Percentiles rank a stretch among this genome's conserved stretches.
Evolutionary conservation across 108 stramenopile genomes (phyloP).

Genomic region (Conticribra weissflogii): DNA sequence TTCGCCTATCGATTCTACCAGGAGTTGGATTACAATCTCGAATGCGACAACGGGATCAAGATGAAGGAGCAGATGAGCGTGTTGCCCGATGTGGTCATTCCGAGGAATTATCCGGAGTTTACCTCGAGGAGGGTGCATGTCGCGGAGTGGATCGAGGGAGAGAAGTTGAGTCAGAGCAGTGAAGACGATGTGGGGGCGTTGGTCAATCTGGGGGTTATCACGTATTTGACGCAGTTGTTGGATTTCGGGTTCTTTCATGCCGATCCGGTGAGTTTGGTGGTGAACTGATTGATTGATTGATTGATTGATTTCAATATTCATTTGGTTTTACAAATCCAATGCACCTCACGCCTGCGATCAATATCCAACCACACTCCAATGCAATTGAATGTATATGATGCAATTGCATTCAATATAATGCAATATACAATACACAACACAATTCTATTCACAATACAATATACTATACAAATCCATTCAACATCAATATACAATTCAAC

Average conservation of each 20-base stretch:
- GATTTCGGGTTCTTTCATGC: conserved; percentile 93
- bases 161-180: conserved; percentile 88
- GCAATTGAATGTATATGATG: no score
- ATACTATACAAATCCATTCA: conserved; percentile 3
- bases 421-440: no score
- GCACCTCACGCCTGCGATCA: no score
- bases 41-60: conserved; percentile 86
- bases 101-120: conserved; percentile 86
- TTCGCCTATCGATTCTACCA: conserved; percentile 93
- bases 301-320: no score
- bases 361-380: no score
- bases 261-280: conserved; percentile 42
- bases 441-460: no score
- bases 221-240: conserved; percentile 91
- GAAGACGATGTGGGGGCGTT: conserved; percentile 93
- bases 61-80: conserved; percentile 88
- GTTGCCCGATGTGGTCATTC: conserved; percentile 88
- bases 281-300: no score
- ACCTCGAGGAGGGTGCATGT: conserved; percentile 91
- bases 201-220: conserved; percentile 94
- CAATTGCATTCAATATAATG: no score
- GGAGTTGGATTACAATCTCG: conserved; percentile 93
- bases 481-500: background rate
- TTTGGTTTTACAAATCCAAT: no score
- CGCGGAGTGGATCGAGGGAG: conserved; percentile 97